Evolutionary conservation across 805 yeast genomes (phyloP).

Genomic region (Cyberlindnera xylosilytica): DNA sequence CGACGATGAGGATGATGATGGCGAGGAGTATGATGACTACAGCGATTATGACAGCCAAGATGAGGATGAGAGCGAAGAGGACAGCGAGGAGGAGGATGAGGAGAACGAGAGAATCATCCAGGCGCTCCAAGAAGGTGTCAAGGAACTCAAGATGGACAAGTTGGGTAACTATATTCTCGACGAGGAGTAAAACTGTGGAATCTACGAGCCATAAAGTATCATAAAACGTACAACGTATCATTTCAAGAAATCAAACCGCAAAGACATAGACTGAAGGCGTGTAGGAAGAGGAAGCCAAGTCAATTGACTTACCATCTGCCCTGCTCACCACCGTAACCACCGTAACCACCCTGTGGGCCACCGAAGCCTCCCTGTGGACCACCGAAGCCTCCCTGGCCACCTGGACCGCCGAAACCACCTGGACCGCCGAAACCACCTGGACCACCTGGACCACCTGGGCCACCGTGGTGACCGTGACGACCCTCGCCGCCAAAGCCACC

Average conservation of each 20-base stretch:
- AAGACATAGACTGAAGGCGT: too few relatives aligned
- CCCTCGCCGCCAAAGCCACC: conserved; percentile 27
- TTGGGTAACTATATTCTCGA: conserved; percentile 78
- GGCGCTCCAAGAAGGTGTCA: conserved; percentile 62
- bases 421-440: conserved; percentile 24
- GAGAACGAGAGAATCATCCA: conserved; percentile 64
- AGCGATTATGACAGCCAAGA: conserved; percentile 53
- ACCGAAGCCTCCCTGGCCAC: conserved; percentile 18
- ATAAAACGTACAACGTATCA: too few relatives aligned
- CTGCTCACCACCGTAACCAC: too few relatives aligned
- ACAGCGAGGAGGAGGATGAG: conserved; percentile 36
- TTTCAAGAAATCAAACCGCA: too few relatives aligned
- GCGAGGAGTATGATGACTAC: conserved; percentile 34
- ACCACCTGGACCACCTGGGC: conserved; percentile 18
- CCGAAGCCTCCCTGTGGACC: conserved; percentile 22
- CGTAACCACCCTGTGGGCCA: conserved; percentile 23
- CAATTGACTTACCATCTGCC: not conserved
- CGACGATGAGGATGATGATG: conserved; percentile 43
- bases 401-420: conserved; percentile 13
- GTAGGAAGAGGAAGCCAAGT: too few relatives aligned
- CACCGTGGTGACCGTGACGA: conserved; percentile 12
- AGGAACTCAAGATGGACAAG: conserved; percentile 73
- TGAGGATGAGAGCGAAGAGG: conserved; percentile 30
- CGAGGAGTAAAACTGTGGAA: conserved; percentile 20
- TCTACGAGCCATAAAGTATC: too few relatives aligned